A percentile compares a stretch with the other conserved stretches of the same genome.
These are phyloP conservation scores for Cephalotrichum gorgonifer DNA, from an alignment of 2,329 filamentous ascomycete genomes.

Conservation along the genomic window DNA sequence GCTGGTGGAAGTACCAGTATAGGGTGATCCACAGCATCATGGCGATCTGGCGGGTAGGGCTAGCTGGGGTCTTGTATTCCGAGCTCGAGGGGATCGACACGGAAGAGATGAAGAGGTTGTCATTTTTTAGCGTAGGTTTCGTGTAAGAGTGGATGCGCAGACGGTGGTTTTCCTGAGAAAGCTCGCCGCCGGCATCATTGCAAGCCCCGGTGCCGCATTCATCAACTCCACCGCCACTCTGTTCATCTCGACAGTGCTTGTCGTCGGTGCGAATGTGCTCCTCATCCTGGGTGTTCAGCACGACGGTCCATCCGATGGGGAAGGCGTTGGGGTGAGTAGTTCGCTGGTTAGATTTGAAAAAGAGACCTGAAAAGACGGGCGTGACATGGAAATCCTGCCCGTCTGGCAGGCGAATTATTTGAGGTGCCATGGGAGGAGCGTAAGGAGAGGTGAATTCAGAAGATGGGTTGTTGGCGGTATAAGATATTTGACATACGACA, in stretches of 20 bases:
- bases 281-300: constrained; percentile 64
- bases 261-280: constrained; percentile 5
- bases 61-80: constrained; percentile 71
- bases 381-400: constrained; percentile 73
- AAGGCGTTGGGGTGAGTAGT: constrained; percentile 60
- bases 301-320: constrained; percentile 82
- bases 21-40: constrained; percentile 95
- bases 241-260: not conserved
- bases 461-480: not conserved
- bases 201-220: too few relatives aligned
- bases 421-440: constrained; percentile 20
- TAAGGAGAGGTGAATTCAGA: too few relatives aligned
- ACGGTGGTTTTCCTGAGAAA: constrained; percentile 18
- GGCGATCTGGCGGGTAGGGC: constrained; percentile 79
- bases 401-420: constrained; percentile 67
- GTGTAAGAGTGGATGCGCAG: constrained; percentile 38
- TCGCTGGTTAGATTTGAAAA: constrained; percentile 76
- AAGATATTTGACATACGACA: not conserved
- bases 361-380: constrained; percentile 83
- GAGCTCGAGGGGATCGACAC: constrained; percentile 73
- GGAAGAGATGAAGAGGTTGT: constrained; percentile 83
- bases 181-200: too few relatives aligned
- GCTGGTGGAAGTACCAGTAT: constrained; percentile 96
- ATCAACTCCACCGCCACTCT: constrained; percentile 6
- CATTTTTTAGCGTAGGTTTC: constrained; percentile 63